A percentile compares a stretch with the other conserved stretches of the same genome.
These are phyloP conservation scores for Stromatinia cepivora DNA, from an alignment of 2,329 filamentous ascomycete genomes.

Conservation along the genomic window DNA sequence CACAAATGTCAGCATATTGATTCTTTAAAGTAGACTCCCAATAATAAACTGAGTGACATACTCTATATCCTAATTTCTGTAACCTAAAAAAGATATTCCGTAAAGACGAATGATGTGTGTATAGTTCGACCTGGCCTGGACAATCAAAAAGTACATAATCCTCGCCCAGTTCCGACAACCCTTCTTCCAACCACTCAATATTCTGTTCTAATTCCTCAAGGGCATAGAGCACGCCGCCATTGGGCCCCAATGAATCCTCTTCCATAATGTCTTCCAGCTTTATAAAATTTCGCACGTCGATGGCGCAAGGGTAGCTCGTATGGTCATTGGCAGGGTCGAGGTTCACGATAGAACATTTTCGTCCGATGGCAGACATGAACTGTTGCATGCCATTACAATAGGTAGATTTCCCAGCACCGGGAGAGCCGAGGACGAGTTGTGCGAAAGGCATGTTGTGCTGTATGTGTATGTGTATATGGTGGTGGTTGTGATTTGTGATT, in stretches of 20 bases:
- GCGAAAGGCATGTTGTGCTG: constrained; percentile 41
- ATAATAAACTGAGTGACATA: constrained; percentile 49
- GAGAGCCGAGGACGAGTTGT: constrained; percentile 82
- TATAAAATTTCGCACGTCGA: constrained; percentile 87
- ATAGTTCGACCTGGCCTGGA: constrained; percentile 94
- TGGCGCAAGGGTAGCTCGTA: constrained; percentile 81
- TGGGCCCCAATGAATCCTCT: constrained; percentile 85
- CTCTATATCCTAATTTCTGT: constrained; percentile 89
- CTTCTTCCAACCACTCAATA: constrained; percentile 84
- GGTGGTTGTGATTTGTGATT: neutral
- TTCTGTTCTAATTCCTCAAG: constrained; percentile 95
- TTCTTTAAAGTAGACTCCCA: neutral
- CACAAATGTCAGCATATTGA: constrained; percentile 33
- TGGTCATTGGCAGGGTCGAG: constrained; percentile 96
- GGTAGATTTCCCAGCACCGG: constrained; percentile 93
- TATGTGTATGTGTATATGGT: neutral
- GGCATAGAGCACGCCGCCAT: constrained; percentile 89
- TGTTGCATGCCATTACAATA: constrained; percentile 99
- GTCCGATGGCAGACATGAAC: constrained; percentile 92
- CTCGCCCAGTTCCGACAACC: constrained; percentile 76
- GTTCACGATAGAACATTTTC: constrained; percentile 93
- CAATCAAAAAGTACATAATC: constrained; percentile 97
- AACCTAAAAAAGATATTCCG: constrained; percentile 89
- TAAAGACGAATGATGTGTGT: constrained; percentile 90
- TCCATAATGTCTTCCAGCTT: constrained; percentile 95